Percentiles rank a stretch among this genome's conserved stretches.
Evolutionary conservation across 306 rosid genomes (phyloP).

Genomic region (Fragaria vesca): DNA sequence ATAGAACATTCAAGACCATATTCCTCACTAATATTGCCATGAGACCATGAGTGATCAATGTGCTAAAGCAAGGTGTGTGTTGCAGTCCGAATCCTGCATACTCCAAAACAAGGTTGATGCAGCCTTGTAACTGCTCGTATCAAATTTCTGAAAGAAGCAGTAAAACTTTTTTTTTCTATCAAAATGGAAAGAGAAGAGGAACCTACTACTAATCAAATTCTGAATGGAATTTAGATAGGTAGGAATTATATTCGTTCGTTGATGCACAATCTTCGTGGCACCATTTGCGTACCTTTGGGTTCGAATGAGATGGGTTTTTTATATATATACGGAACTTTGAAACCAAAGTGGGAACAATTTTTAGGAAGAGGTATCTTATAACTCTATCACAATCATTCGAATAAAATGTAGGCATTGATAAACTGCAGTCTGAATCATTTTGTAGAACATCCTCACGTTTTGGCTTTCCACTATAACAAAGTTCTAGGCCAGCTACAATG

Average conservation of each 20-base stretch:
- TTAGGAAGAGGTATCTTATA: neutral
- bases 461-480: neutral
- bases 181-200: neutral
- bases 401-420: neutral
- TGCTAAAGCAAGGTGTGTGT: neutral
- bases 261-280: slow-evolving; percentile 4
- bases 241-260: neutral
- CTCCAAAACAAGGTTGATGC: neutral
- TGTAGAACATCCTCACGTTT: neutral
- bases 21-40: no score
- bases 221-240: neutral
- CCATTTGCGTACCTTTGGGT: slow-evolving; percentile 11
- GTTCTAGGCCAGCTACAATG: neutral
- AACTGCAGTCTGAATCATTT: neutral
- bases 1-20: neutral
- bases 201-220: neutral
- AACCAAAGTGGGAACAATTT: neutral
- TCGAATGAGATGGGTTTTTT: neutral
- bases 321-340: neutral
- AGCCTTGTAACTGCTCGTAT: neutral
- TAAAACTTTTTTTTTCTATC: no score
- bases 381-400: neutral
- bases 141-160: neutral
- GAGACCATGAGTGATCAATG: neutral
- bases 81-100: neutral